Conservation (phyloP, 75 land plant species). For the Pinus taeda region DNA sequence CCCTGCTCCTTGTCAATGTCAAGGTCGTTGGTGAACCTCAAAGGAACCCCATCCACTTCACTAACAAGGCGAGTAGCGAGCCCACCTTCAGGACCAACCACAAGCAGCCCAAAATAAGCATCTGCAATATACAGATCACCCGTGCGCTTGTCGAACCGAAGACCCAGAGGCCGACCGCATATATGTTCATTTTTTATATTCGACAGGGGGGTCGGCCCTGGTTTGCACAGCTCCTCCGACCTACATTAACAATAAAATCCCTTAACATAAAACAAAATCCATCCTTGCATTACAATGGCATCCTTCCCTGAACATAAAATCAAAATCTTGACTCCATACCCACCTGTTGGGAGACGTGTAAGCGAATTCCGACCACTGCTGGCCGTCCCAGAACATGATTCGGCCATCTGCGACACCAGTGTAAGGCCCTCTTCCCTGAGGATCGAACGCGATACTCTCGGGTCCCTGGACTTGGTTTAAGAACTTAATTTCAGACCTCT, state of each 20-base stretch:
- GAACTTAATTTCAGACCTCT: conserved; percentile 50
- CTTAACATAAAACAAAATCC: no score
- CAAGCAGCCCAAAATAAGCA: conserved; percentile 83
- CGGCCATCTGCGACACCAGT: conserved; percentile 95
- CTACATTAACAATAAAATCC: conserved; percentile 24
- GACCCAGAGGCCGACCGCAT: conserved; percentile 88
- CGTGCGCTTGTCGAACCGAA: conserved; percentile 79
- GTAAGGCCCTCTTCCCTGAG: conserved; percentile 77
- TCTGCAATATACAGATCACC: conserved; percentile 93
- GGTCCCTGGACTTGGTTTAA: conserved; percentile 71
- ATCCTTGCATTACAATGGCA: neutral
- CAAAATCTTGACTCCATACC: neutral
- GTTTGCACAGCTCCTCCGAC: conserved; percentile 55
- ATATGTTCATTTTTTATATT: conserved; percentile 74
- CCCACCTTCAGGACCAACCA: conserved; percentile 92
- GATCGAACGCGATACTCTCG: conserved; percentile 86
- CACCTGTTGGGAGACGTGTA: conserved; percentile 73
- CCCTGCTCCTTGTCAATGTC: conserved; percentile 12
- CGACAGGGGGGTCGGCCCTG: conserved; percentile 38
- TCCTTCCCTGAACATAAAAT: neutral
- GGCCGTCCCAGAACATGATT: conserved; percentile 72
- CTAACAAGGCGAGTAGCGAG: conserved; percentile 65
- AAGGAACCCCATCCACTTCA: conserved; percentile 77
- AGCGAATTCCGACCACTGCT: conserved; percentile 71
- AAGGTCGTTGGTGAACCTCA: conserved; percentile 45